phyloP scores from a whole-genome alignment of 2,329 filamentous ascomycete genomes.

The Hymenoscyphus occultus region DNA sequence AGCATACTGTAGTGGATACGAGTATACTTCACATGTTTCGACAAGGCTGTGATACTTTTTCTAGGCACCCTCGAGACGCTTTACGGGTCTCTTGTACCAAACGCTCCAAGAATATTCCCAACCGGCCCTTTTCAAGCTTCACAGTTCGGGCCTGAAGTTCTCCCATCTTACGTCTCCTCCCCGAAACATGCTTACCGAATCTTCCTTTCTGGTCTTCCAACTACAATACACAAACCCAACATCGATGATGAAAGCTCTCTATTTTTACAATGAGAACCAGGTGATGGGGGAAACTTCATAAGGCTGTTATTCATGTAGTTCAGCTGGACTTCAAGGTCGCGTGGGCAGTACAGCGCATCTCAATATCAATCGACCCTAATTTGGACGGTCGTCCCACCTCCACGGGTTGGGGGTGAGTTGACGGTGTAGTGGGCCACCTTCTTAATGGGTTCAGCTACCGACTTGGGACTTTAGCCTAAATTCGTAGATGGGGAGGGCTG shows the following conservation, averaged over 20 bases:
- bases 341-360: constrained; percentile 6
- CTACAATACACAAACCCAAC: background rate
- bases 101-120: background rate
- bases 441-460: constrained; percentile 2
- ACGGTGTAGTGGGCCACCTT: background rate
- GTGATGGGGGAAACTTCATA: constrained; percentile 7
- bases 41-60: constrained; percentile 11
- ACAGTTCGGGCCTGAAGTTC: background rate
- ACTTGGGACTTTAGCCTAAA: constrained; percentile 1
- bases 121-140: constrained; percentile 13
- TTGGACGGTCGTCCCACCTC: constrained; percentile 9
- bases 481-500: background rate
- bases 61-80: background rate
- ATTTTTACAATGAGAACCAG: constrained; percentile 5
- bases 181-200: background rate
- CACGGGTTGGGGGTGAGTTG: background rate
- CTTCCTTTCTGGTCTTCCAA: constrained; percentile 1
- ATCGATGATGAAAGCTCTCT: constrained; percentile 1
- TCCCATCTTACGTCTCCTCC: background rate
- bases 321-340: constrained; percentile 7
- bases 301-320: constrained; percentile 7
- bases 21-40: constrained; percentile 1
- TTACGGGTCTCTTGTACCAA: background rate
- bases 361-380: constrained; percentile 5
- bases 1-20: background rate